These are phyloP conservation scores for Dioszegia aurantiaca DNA, from an alignment of 768 basidiomycete species.

Conservation along the genomic window DNA sequence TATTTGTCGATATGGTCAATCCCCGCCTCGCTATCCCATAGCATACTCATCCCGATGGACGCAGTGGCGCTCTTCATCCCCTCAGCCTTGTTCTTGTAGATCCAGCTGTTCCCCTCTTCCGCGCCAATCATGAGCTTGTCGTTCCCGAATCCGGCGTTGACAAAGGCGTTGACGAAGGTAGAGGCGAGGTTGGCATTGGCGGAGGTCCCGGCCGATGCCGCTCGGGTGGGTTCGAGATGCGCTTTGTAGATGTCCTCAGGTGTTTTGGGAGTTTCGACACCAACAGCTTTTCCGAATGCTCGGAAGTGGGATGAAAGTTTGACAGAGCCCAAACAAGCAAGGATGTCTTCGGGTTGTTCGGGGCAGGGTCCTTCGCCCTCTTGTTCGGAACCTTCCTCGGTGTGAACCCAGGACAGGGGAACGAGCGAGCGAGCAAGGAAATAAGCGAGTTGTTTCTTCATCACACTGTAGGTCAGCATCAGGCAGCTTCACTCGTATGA, in stretches of 20 bases:
- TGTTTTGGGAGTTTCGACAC: conserved; percentile 81
- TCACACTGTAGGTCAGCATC: conserved; percentile 58
- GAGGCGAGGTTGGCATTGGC: conserved; percentile 91
- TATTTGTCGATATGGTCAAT: conserved; percentile 95
- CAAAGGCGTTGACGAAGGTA: conserved; percentile 97
- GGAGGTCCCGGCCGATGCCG: conserved; percentile 90
- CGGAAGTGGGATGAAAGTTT: conserved; percentile 79
- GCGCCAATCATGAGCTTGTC: conserved; percentile 98
- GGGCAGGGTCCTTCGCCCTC: conserved; percentile 59
- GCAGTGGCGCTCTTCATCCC: conserved; percentile 99
- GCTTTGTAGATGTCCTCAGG: conserved; percentile 97
- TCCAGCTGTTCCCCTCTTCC: conserved; percentile 94
- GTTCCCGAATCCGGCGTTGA: conserved; percentile 97
- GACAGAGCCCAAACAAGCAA: conserved; percentile 81
- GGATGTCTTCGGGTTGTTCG: conserved; percentile 73
- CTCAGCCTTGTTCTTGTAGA: conserved; percentile 99
- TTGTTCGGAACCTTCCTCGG: conserved; percentile 57
- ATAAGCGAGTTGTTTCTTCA: conserved; percentile 94
- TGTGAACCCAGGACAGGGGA: conserved; percentile 82
- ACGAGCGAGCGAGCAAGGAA: conserved; percentile 88
- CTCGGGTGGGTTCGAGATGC: conserved; percentile 86
- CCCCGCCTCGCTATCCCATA: conserved; percentile 96
- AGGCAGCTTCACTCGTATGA: background rate
- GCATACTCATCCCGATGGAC: conserved; percentile 81
- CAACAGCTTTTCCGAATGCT: conserved; percentile 89